Base-by-base conservation (phyloP, 441 rosid genomes). In the Gossypium trilobum region DNA sequence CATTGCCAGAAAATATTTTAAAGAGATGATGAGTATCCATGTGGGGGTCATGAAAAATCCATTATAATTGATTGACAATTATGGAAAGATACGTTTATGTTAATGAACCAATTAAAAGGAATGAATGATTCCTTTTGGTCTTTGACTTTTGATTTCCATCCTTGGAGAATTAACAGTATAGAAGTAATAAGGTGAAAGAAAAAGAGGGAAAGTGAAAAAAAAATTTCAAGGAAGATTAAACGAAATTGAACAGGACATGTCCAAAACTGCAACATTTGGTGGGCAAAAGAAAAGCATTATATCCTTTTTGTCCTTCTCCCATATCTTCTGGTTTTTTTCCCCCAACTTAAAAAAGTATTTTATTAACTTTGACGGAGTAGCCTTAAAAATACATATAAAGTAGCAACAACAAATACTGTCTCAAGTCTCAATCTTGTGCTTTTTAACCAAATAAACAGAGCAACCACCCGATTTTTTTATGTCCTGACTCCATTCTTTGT, bases 381-480 rank as follows among this genome's bases (percentile, higher is more conserved):
- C 55, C 52, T 60, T 42, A 56, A 39, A 19, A 39, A 8, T 20
- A 36, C 51, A 17, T 61, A 22, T 57, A 16, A 54, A 44, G 44
- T 10, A 4, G 6, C 39, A 72, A 11, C 42, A 54, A 48, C 44
- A 19, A 5, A 25, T 67, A 67, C 27, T 14, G 48, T 54, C 55
- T 8, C 48, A 52, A 17, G 31, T 56, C 61, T 56, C 29, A 73
- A 54, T 27, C 48, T 51, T 29, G 3, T 19, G n/a, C 14, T 51
- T 7, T 46, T 59, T 3, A 71, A 50, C 77, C 33, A 61, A 73
- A 46, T 71, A 57, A 76, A 57, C 31, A 57, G 25, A 31, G 58
- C 77, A 73, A 72, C 71, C 77, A 39, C 36, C 75, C 64, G 29
- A 54, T 54, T 5, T 68, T 61, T 74, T 61, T 74, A 39, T 42